Conservation (phyloP, 768 basidiomycete genomes). For the Rhizopogon roseolus region DNA sequence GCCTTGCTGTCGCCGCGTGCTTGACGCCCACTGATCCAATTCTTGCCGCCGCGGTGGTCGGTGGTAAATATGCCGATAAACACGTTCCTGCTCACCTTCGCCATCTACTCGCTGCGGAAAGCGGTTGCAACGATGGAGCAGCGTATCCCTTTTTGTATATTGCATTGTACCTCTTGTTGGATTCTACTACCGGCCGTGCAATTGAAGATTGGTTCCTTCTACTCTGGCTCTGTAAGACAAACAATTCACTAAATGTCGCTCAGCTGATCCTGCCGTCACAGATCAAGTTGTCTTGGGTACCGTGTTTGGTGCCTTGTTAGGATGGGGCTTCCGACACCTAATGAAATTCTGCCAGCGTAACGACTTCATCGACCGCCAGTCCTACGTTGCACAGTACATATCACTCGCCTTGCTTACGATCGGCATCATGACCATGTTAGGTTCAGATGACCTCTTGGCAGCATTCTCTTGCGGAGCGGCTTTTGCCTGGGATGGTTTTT, state of each 20-base stretch:
- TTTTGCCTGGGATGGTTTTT: constrained; percentile 96
- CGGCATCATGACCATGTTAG: constrained; percentile 79
- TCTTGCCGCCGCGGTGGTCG: constrained; percentile 53
- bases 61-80: constrained; percentile 97
- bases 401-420: constrained; percentile 80
- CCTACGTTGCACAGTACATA: constrained; percentile 90
- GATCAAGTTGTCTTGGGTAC: constrained; percentile 78
- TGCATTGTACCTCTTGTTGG: constrained; percentile 81
- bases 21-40: constrained; percentile 75
- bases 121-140: constrained; percentile 95
- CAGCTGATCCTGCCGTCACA: constrained; percentile 22
- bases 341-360: constrained; percentile 91
- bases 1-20: constrained; percentile 87
- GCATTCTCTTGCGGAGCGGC: constrained; percentile 94
- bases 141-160: constrained; percentile 94
- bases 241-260: neutral
- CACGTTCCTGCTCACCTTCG: constrained; percentile 86
- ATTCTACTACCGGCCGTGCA: constrained; percentile 54
- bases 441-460: constrained; percentile 90
- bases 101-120: constrained; percentile 65
- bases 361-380: constrained; percentile 88
- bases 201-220: constrained; percentile 84
- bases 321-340: constrained; percentile 76
- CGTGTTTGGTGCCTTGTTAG: constrained; percentile 69
- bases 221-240: constrained; percentile 76